Evolutionary conservation across 169 alveolate species (phyloP).

Genomic region (Cystoisospora suis): DNA sequence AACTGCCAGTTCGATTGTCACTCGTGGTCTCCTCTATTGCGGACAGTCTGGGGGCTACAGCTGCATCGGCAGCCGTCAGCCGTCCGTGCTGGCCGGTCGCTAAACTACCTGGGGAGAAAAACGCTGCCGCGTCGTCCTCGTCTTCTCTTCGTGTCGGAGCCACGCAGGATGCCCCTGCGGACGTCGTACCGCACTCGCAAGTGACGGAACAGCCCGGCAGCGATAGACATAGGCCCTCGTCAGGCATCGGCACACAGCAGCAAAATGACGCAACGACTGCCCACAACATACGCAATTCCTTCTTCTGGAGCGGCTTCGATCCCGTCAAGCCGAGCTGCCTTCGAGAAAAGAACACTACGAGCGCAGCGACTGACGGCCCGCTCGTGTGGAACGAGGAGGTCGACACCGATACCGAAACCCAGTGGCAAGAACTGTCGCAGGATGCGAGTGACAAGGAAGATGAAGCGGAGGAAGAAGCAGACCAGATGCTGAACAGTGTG

Average conservation of each 20-base stretch:
- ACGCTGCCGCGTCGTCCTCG: neutral
- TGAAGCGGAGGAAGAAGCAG: neutral
- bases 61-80: neutral
- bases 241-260: neutral
- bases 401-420: neutral
- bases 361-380: neutral
- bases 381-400: neutral
- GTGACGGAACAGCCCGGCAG: neutral
- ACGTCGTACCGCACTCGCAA: neutral
- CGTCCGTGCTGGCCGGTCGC: neutral
- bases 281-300: neutral
- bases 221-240: neutral
- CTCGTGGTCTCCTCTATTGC: neutral
- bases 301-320: neutral
- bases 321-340: neutral
- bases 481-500: no score
- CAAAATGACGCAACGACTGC: no score
- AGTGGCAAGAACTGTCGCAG: neutral
- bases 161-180: neutral
- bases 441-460: neutral
- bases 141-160: neutral
- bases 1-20: neutral
- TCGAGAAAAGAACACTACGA: neutral
- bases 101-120: neutral
- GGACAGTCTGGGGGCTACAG: neutral